Percentiles rank a stretch among this genome's conserved stretches.
These are phyloP conservation scores for Coniochaeta hoffmannii DNA, from an alignment of 2,329 filamentous ascomycete genomes.

Conservation along the genomic window DNA sequence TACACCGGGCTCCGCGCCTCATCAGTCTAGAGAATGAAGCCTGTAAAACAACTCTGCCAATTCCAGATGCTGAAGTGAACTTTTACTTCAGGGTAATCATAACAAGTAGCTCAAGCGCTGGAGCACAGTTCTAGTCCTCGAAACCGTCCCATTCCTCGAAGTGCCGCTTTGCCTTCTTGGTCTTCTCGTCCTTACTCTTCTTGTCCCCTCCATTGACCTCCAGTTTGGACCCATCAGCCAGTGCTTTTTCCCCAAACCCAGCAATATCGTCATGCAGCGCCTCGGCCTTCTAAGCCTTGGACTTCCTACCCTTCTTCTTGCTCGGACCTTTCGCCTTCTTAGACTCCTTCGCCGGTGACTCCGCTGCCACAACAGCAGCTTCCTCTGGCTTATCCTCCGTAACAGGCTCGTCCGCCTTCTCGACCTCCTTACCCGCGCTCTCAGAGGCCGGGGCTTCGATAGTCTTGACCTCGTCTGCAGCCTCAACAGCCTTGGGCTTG, in stretches of 20 bases:
- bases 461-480: slow-evolving; percentile 22
- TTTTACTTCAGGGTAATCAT: neutral
- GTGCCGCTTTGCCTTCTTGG: slow-evolving; percentile 22
- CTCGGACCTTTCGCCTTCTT: slow-evolving; percentile 20
- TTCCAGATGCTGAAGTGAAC: neutral
- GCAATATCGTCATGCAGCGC: slow-evolving; percentile 11
- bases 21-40: too few relatives aligned
- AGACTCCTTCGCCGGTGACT: slow-evolving; percentile 22
- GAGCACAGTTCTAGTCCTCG: neutral
- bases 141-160: neutral
- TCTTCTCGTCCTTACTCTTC: slow-evolving; percentile 11
- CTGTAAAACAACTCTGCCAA: too few relatives aligned
- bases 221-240: neutral
- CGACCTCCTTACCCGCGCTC: slow-evolving; percentile 8
- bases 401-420: slow-evolving; percentile 31
- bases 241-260: neutral
- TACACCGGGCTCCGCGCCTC: too few relatives aligned
- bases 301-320: slow-evolving; percentile 21
- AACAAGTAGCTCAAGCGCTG: neutral
- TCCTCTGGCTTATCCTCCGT: slow-evolving; percentile 15
- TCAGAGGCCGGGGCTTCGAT: slow-evolving; percentile 24
- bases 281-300: slow-evolving; percentile 13
- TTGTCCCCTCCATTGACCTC: neutral
- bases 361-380: slow-evolving; percentile 17
- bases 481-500: slow-evolving; percentile 24